These are phyloP conservation scores for Musa balbisiana DNA, from an alignment of 202 grass and related monocot species.

Conservation along the genomic window DNA sequence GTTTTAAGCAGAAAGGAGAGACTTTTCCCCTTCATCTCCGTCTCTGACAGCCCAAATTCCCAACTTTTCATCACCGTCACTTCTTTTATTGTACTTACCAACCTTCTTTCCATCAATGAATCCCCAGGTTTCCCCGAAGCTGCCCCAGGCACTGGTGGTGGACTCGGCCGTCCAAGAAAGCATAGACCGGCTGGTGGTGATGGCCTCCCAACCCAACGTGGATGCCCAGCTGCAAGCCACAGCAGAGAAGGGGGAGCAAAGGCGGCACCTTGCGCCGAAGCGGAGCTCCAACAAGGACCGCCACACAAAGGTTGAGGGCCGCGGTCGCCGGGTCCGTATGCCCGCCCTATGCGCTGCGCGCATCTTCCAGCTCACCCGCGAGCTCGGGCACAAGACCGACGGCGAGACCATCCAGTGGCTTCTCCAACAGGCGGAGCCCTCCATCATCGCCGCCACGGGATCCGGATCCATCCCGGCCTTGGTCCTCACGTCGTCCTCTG, in stretches of 20 bases:
- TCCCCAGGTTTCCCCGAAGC: constrained; percentile 2
- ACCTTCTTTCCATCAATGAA: neutral
- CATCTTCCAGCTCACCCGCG: constrained; percentile 24
- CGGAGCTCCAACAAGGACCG: constrained; percentile 22
- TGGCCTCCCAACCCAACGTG: neutral
- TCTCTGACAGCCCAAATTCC: neutral
- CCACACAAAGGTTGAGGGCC: constrained; percentile 23
- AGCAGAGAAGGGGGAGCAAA: constrained; percentile 6
- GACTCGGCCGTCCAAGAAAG: neutral
- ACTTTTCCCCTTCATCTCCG: neutral
- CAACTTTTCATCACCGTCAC: neutral
- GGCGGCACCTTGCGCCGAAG: constrained; percentile 19
- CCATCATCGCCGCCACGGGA: constrained; percentile 19
- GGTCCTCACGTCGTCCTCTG: constrained; percentile 3
- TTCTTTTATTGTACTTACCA: neutral
- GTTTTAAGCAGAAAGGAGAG: neutral
- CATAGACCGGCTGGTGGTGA: neutral
- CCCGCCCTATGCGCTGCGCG: constrained; percentile 19
- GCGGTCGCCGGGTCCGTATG: constrained; percentile 19
- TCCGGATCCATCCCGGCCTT: constrained; percentile 18
- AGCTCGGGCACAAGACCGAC: constrained; percentile 22
- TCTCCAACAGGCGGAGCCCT: constrained; percentile 21
- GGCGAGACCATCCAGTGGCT: constrained; percentile 26
- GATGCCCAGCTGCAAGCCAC: neutral
- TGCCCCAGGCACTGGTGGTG: neutral